Base-by-base conservation (phyloP, 164 flowering plant species). In the Magnolia changhungtana region DNA sequence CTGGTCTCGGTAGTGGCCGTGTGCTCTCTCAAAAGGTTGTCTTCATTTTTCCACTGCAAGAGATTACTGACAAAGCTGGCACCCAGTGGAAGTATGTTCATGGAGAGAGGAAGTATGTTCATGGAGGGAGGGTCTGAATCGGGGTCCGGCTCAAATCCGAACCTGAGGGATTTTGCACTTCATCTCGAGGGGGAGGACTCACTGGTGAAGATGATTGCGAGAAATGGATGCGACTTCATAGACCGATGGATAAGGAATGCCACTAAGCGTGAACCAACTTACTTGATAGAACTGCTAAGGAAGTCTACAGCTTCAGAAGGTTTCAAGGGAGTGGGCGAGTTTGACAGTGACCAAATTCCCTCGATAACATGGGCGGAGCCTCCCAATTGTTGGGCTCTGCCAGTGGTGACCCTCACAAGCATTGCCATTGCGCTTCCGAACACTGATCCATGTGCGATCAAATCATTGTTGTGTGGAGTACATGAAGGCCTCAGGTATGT, bases 331-430 rank as follows among this genome's bases (percentile, higher is more conserved):
- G 85, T 90, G 8, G 63, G 10, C 7, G 83, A 80, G 63, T 89
- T 91, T 80, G 92, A 91, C 76, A 85, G 82, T 72, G 73, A 77
- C 27, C 63, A 72, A 31, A 84, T 91, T 69, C 85, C 85, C 37
- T 79, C 85, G 52, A 75, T 91, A n/a, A 19, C 18, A 2, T 16
- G 9, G 6, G 84, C 70, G 76, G 89, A 88, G 51, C 87, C 94
- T 72, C 88, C 88, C 0, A 85, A 88, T 20, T 82, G 86, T 78
- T 92, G 94, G 96, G 86, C 89, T 74, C 89, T 92, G 71, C 88
- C 94, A 16, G 72, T 90, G 49, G 91, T 82, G 77, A 90, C 94
- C 70, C 83, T 92, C 50, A 79, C 89, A 49, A 83, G 84, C 83
- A 87, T 90, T 72, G 90, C 88, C 49, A 63, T 89, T 37, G 85